phyloP scores from a whole-genome alignment of 2,329 filamentous ascomycete genomes.

The Fusarium neocosmosporiellum region DNA sequence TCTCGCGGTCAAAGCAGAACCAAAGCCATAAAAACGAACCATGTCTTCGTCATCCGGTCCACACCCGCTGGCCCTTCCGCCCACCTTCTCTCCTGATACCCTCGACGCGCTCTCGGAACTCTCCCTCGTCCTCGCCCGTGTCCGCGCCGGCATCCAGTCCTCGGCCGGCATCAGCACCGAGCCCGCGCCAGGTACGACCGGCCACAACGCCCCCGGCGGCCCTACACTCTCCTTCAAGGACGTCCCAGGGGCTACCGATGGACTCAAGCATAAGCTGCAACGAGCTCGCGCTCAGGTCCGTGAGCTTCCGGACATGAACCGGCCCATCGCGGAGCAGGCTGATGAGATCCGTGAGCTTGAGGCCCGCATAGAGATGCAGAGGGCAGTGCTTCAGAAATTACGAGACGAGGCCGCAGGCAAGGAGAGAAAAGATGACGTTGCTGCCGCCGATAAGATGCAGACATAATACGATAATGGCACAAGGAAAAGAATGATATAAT shows the following conservation, averaged over 20 bases:
- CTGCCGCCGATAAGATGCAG: slow-evolving; percentile 55
- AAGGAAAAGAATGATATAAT: slow-evolving; percentile 3
- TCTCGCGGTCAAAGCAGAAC: slow-evolving; percentile 20
- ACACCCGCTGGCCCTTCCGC: slow-evolving; percentile 64
- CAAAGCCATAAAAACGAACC: slow-evolving; percentile 19
- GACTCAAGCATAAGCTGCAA: slow-evolving; percentile 85
- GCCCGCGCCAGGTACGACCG: slow-evolving; percentile 51
- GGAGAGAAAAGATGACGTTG: slow-evolving; percentile 46
- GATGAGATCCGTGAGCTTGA: slow-evolving; percentile 76
- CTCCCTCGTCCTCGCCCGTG: slow-evolving; percentile 79
- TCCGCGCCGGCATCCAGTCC: slow-evolving; percentile 65
- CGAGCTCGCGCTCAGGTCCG: slow-evolving; percentile 76
- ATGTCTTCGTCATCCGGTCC: slow-evolving; percentile 48
- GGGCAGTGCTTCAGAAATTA: slow-evolving; percentile 65
- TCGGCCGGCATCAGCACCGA: slow-evolving; percentile 54
- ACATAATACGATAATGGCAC: slow-evolving; percentile 41
- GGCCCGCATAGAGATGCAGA: slow-evolving; percentile 71
- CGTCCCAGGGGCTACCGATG: slow-evolving; percentile 80
- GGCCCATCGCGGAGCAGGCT: slow-evolving; percentile 75
- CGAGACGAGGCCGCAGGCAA: slow-evolving; percentile 57
- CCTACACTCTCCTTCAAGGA: slow-evolving; percentile 71
- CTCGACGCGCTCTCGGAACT: slow-evolving; percentile 90
- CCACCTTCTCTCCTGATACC: slow-evolving; percentile 79
- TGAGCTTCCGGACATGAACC: slow-evolving; percentile 75
- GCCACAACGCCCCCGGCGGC: slow-evolving; percentile 48